Percentiles rank a stretch among this genome's conserved stretches.
phyloP scores from a whole-genome alignment of 495 filamentous ascomycete genomes.

The Cercophora sp. region DNA sequence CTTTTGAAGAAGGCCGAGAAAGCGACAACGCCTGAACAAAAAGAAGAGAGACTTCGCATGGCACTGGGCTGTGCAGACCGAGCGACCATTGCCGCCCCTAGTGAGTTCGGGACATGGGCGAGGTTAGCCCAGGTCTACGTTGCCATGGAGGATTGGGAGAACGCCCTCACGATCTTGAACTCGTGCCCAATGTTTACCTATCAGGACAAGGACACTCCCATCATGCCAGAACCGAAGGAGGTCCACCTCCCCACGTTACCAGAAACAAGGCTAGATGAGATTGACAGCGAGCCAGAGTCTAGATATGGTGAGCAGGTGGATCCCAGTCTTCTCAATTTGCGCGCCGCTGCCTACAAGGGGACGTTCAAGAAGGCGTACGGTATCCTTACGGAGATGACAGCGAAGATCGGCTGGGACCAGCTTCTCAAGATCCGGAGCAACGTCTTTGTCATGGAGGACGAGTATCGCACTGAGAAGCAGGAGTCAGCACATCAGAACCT shows the following conservation, averaged over 20 bases:
- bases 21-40: conserved; percentile 44
- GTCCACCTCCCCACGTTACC: conserved; percentile 81
- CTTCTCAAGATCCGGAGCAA: conserved; percentile 88
- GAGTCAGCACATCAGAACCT: conserved; percentile 46
- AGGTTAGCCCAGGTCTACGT: conserved; percentile 90
- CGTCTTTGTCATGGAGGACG: conserved; percentile 99
- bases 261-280: conserved; percentile 92
- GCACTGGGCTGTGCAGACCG: conserved; percentile 91
- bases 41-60: conserved; percentile 62
- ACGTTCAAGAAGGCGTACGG: conserved; percentile 94
- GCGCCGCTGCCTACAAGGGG: conserved; percentile 83
- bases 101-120: conserved; percentile 97
- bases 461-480: conserved; percentile 89
- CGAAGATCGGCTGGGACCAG: conserved; percentile 96
- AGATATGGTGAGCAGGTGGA: conserved; percentile 80
- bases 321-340: conserved; percentile 77
- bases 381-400: conserved; percentile 88
- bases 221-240: conserved; percentile 85
- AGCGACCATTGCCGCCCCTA: conserved; percentile 88
- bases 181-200: conserved; percentile 99
- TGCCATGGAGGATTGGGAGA: conserved; percentile 87
- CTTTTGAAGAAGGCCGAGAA: conserved; percentile 72
- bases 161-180: conserved; percentile 90
- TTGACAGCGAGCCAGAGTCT: conserved; percentile 81
- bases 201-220: conserved; percentile 92